Conservation (phyloP, 306 rosid species). For the Gastrolobium bilobum region DNA sequence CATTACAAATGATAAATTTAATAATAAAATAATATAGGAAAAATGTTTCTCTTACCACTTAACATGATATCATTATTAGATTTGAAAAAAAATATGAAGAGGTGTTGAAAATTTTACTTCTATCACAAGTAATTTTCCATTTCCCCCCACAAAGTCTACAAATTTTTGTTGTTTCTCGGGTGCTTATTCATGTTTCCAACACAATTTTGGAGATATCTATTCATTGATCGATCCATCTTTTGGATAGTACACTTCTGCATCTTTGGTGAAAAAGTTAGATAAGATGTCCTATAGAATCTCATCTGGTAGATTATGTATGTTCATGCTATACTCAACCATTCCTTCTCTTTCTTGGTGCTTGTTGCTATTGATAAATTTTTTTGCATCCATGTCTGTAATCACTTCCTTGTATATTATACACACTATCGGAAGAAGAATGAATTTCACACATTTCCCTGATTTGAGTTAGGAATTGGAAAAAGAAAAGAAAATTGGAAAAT, state of each 20-base stretch:
- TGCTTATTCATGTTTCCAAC: neutral
- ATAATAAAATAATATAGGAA: too few relatives aligned
- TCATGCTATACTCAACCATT: neutral
- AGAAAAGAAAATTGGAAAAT: too few relatives aligned
- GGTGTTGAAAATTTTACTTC: too few relatives aligned
- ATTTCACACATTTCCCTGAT: neutral
- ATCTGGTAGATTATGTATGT: neutral
- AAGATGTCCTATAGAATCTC: neutral
- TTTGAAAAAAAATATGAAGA: too few relatives aligned
- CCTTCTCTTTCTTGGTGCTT: neutral
- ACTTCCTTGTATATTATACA: neutral
- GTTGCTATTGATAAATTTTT: neutral
- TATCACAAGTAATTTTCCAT: neutral
- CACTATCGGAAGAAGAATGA: neutral
- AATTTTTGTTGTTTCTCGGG: neutral
- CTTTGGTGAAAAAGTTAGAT: neutral
- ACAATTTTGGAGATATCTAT: neutral
- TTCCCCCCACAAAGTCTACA: conserved; percentile 5
- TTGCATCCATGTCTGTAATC: neutral
- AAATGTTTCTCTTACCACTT: too few relatives aligned
- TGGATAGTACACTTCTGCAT: neutral
- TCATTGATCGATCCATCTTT: conserved; percentile 9
- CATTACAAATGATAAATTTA: too few relatives aligned
- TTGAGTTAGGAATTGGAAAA: neutral
- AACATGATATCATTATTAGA: too few relatives aligned